These are phyloP conservation scores for Lactarius indigo DNA, from an alignment of 768 basidiomycete genomes.

Conservation along the genomic window DNA sequence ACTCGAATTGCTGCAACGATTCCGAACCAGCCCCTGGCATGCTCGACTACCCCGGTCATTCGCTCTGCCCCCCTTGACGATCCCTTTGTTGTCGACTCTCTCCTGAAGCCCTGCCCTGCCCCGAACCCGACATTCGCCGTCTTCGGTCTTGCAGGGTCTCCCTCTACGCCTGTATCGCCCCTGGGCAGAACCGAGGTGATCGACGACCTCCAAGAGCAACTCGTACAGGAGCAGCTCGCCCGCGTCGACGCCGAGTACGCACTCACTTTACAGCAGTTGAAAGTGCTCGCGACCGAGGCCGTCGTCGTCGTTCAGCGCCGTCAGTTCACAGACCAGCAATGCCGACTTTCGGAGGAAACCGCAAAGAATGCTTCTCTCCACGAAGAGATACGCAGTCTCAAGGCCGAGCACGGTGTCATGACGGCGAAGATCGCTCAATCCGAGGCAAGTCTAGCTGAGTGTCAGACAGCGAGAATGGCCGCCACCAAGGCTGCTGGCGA, in stretches of 20 bases:
- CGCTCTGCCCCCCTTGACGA: not conserved
- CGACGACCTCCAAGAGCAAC: not conserved
- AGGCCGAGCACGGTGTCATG: not conserved
- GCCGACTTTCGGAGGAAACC: not conserved
- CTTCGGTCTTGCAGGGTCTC: not conserved
- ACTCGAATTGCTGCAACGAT: not conserved
- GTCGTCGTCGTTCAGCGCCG: conserved; percentile 7
- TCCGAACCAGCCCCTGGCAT: not conserved
- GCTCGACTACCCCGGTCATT: not conserved
- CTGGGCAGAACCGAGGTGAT: not conserved
- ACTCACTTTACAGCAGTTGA: conserved; percentile 2
- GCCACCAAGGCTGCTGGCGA: not conserved
- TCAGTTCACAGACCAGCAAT: conserved; percentile 3
- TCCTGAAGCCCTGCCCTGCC: not conserved
- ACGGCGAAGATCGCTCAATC: not conserved
- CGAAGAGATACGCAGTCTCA: not conserved
- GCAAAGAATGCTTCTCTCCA: not conserved
- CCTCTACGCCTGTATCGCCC: not conserved
- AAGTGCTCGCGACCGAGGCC: conserved; percentile 10
- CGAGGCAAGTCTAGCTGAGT: not conserved
- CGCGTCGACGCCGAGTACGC: not conserved
- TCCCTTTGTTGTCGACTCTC: conserved; percentile 2
- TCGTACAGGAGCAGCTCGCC: conserved; percentile 4
- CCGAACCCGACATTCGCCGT: not conserved
- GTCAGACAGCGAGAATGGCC: not conserved